A percentile compares a stretch with the other conserved stretches of the same genome.
Evolutionary conservation across 139 green algal genomes (phyloP).

Genomic region (Diplosphaera chodatii): DNA sequence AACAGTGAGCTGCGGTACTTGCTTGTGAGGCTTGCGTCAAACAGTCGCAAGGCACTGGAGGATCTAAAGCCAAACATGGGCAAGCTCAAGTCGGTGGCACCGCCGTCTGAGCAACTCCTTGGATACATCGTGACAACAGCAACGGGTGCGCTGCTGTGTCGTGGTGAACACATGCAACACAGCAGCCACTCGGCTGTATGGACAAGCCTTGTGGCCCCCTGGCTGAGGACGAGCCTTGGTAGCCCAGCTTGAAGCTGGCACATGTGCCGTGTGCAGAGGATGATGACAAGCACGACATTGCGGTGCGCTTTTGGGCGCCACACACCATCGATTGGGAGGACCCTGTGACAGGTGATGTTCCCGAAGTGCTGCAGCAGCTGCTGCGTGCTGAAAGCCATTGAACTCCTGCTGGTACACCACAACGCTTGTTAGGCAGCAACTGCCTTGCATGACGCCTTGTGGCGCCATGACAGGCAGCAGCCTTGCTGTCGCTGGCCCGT

Average conservation of each 20-base stretch:
- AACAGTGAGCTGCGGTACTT: slow-evolving; percentile 17
- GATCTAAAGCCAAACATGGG: slow-evolving; percentile 25
- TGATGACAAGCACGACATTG: slow-evolving; percentile 30
- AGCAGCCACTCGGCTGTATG: no score
- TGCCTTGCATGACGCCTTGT: no score
- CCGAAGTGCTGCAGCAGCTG: no score
- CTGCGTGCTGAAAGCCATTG: no score
- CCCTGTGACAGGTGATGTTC: slow-evolving; percentile 54
- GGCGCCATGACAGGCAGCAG: slow-evolving; percentile 58
- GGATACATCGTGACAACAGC: slow-evolving; percentile 14
- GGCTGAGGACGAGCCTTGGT: no score
- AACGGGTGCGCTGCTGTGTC: no score
- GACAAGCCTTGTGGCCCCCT: no score
- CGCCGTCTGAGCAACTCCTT: slow-evolving; percentile 3
- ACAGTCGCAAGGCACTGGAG: slow-evolving; percentile 24
- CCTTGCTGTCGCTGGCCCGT: slow-evolving; percentile 54
- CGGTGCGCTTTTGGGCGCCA: slow-evolving; percentile 76
- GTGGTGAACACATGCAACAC: no score
- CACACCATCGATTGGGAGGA: slow-evolving; percentile 75
- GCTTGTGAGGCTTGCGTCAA: slow-evolving; percentile 9
- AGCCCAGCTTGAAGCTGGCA: no score
- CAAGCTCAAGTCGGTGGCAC: slow-evolving; percentile 8
- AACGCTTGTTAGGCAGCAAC: no score
- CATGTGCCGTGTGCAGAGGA: no score
- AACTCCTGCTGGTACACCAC: no score